phyloP scores from a whole-genome alignment of 306 rosid genomes.

The Cyamopsis tetragonoloba region DNA sequence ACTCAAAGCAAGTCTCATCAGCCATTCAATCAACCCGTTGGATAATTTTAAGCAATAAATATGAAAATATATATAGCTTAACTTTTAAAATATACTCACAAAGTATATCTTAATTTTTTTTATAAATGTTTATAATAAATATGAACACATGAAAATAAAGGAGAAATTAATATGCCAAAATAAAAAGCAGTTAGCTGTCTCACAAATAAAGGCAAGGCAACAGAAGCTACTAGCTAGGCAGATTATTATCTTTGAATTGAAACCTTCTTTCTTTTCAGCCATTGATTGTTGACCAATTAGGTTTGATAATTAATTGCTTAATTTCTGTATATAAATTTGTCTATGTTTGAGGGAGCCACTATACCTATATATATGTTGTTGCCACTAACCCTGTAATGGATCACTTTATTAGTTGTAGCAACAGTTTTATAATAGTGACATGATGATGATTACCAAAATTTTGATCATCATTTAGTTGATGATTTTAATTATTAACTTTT shows the following conservation, averaged over 20 bases:
- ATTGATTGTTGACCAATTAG: conserved; percentile 20
- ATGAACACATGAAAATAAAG: too few relatives aligned
- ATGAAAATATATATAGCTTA: too few relatives aligned
- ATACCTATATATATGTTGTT: conserved; percentile 51
- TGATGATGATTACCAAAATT: conserved; percentile 22
- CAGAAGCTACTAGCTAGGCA: too few relatives aligned
- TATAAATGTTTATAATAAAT: too few relatives aligned
- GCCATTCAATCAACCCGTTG: too few relatives aligned
- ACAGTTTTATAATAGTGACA: neutral
- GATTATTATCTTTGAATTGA: conserved; percentile 39
- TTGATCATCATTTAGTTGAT: neutral
- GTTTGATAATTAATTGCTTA: conserved; percentile 1
- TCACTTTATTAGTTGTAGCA: neutral
- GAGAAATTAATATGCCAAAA: too few relatives aligned
- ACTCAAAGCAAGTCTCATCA: too few relatives aligned
- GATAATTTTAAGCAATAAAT: too few relatives aligned
- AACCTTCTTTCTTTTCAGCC: neutral
- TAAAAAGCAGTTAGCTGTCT: conserved; percentile 29
- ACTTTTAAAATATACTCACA: too few relatives aligned
- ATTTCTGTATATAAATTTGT: conserved; percentile 35
- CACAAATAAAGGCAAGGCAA: conserved; percentile 28
- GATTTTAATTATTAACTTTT: neutral
- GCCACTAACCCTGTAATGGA: conserved; percentile 43
- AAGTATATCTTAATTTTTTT: too few relatives aligned
- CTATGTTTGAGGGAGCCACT: conserved; percentile 46